phyloP scores from a whole-genome alignment of 495 filamentous ascomycete genomes.

The Penicillium riverlandense region DNA sequence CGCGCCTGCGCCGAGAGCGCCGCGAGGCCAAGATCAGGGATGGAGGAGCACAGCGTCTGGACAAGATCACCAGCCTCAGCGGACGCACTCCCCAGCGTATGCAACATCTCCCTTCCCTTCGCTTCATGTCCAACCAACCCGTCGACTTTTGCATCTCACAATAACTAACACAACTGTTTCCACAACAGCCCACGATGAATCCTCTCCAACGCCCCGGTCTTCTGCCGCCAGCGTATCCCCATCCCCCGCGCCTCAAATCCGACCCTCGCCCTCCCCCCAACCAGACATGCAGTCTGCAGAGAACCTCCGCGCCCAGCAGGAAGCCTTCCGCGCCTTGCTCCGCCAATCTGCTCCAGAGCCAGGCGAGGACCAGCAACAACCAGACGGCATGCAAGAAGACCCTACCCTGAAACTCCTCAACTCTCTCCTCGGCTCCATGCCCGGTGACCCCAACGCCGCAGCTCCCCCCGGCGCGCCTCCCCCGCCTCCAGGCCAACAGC shows the following conservation, averaged over 20 bases:
- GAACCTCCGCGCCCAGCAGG: slow-evolving; percentile 31
- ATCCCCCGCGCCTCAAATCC: slow-evolving; percentile 17
- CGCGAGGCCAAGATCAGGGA: slow-evolving; percentile 85
- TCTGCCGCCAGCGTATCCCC: slow-evolving; percentile 19
- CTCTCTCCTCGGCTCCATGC: slow-evolving; percentile 47
- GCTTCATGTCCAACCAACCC: neutral
- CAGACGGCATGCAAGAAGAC: slow-evolving; percentile 37
- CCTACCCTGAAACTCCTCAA: slow-evolving; percentile 56
- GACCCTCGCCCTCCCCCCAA: slow-evolving; percentile 10
- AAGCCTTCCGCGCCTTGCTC: slow-evolving; percentile 38
- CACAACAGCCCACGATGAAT: slow-evolving; percentile 23
- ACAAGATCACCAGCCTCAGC: slow-evolving; percentile 74
- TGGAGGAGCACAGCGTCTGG: slow-evolving; percentile 69
- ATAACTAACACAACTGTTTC: neutral
- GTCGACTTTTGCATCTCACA: neutral
- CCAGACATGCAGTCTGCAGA: slow-evolving; percentile 11
- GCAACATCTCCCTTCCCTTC: neutral
- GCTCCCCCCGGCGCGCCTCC: slow-evolving; percentile 25
- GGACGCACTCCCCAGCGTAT: slow-evolving; percentile 48
- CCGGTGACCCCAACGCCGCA: slow-evolving; percentile 20
- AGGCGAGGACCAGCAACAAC: slow-evolving; percentile 24
- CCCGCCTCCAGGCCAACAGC: slow-evolving; percentile 16
- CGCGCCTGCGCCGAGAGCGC: slow-evolving; percentile 80
- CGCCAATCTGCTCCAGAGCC: slow-evolving; percentile 27
- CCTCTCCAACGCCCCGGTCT: slow-evolving; percentile 25